Conservation (phyloP, 768 basidiomycete genomes). For the Auriculariales sp. region DNA sequence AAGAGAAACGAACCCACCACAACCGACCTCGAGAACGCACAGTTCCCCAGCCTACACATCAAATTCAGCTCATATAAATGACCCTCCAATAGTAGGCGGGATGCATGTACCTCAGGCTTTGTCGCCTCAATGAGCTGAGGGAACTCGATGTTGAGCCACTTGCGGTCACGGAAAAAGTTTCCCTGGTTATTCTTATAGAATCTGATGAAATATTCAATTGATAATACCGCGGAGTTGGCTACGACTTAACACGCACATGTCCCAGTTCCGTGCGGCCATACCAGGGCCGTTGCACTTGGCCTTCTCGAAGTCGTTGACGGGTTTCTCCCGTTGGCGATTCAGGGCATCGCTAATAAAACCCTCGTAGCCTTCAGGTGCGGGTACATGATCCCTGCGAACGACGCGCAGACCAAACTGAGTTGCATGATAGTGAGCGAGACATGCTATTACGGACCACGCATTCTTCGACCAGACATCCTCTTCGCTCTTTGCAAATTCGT, state of each 20-base stretch:
- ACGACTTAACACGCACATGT: conserved; percentile 7
- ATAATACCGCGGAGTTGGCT: neutral
- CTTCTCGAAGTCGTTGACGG: conserved; percentile 63
- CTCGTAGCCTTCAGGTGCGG: conserved; percentile 66
- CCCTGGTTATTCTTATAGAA: conserved; percentile 16
- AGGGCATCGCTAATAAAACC: conserved; percentile 59
- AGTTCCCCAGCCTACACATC: conserved; percentile 85
- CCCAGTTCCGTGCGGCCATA: conserved; percentile 65
- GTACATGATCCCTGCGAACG: conserved; percentile 57
- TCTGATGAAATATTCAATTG: conserved; percentile 5
- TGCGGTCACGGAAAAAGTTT: conserved; percentile 91
- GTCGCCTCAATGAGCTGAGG: conserved; percentile 68
- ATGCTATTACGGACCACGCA: conserved; percentile 2
- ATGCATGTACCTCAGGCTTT: conserved; percentile 38
- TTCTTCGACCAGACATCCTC: conserved; percentile 48
- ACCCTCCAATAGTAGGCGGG: conserved; percentile 1
- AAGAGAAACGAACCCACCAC: conserved; percentile 36
- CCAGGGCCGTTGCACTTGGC: conserved; percentile 41
- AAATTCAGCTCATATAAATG: conserved; percentile 4
- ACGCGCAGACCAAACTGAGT: neutral
- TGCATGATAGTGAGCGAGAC: neutral
- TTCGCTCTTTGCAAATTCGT: conserved; percentile 1
- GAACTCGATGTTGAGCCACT: conserved; percentile 95
- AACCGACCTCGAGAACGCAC: conserved; percentile 79
- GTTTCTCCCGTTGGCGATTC: conserved; percentile 50